Percentiles rank a stretch among this genome's conserved stretches.
These are phyloP conservation scores for Microthlaspi erraticum DNA, from an alignment of 345 rosid genomes.

Conservation along the genomic window DNA sequence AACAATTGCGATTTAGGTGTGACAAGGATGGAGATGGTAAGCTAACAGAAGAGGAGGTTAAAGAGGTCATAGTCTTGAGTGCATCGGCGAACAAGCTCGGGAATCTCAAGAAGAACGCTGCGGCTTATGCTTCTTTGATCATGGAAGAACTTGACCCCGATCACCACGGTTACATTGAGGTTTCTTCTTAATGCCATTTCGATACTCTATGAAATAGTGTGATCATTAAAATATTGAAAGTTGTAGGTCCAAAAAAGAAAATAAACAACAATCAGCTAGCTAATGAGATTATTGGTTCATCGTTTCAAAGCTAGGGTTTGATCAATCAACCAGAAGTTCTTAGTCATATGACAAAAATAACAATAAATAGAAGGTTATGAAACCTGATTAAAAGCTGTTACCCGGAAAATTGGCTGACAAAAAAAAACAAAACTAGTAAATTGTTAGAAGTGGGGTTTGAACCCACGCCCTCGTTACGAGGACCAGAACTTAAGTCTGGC, in stretches of 20 bases:
- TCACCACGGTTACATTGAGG: constrained; percentile 86
- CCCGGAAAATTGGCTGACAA: not conserved
- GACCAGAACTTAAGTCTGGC: constrained; percentile 87
- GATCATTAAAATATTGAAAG: not conserved
- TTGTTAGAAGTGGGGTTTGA: no score
- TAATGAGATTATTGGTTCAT: not conserved
- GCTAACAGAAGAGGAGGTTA: constrained; percentile 80
- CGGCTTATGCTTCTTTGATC: constrained; percentile 75
- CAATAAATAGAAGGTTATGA: not conserved
- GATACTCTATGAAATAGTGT: not conserved
- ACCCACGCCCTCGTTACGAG: constrained; percentile 8
- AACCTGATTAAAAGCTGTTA: not conserved
- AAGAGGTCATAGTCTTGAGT: constrained; percentile 86
- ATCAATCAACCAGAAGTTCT: not conserved
- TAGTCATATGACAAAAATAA: no score
- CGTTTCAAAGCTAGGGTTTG: not conserved
- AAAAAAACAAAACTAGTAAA: no score
- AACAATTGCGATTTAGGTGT: constrained; percentile 55
- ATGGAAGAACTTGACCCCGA: constrained; percentile 99
- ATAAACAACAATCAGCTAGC: not conserved
- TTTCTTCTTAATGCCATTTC: constrained; percentile 30
- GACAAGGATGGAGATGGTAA: constrained; percentile 96
- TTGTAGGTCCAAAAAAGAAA: not conserved
- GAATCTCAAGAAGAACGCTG: constrained; percentile 72
- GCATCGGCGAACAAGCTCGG: constrained; percentile 85